Evolutionary conservation across 257 asterid species (phyloP), one percentile per base, ranked within the genome.

Genomic region (Lithospermum erythrorhizon): DNA sequence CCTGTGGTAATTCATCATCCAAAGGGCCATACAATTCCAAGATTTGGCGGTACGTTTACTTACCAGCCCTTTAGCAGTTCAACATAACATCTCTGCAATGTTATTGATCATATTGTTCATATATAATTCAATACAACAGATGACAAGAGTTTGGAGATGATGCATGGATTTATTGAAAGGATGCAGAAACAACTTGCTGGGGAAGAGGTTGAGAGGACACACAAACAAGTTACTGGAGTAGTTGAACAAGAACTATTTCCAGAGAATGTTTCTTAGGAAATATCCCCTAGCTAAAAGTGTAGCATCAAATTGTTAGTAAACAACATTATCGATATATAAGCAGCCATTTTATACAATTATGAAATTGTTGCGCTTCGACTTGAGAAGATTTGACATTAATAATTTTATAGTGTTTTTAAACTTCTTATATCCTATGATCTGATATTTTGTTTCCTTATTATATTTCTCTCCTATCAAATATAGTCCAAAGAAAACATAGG

Each of bases 1-100:
- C 95, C 97, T 2, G n/a, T 82, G 49, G 87, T 86, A 58, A 79
- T 89, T 67, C 83, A 73, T 11, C 97, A 89, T 76, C 97, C 95
- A 2, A 82, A 69, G 71, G 96, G 88, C 10, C 96, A 85, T 64
- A 88, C 96, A 0, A 77, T 85, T 53, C 96, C 96, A 6, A 75
- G 95, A 83, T 86, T 88, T 57, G 96, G 95, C 86, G 82, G 49
- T 41, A 41, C 4, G 49, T 13, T 11, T 3, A 81, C 30, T 41
- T 53, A 53, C 75, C 60, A 53, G 27, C 5, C 27, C 1, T 53
- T 1, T 23, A 25, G 0, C 21, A 57, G 37, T 56, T 19, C 32
- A 47, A 20, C 13, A 14, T 45, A 11, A 57, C 16, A 55, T 60
- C 23, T n/a, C 45, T 55, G 9, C 24, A 19, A 23, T 60, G 64